Evolutionary conservation across 176 grass and related monocot genomes (phyloP).

Genomic region (Phoenix roebelenii): DNA sequence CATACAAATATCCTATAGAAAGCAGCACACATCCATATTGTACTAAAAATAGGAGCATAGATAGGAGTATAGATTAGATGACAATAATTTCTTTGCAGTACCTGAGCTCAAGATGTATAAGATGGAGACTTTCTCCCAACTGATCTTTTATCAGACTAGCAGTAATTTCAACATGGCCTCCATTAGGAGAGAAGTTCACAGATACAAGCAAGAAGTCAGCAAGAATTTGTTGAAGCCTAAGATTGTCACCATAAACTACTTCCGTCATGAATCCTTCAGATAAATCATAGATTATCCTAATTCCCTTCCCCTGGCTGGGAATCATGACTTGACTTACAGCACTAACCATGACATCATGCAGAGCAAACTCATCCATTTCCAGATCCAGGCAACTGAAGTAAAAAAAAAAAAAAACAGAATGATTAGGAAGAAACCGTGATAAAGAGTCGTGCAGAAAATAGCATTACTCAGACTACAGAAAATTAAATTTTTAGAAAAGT

Average conservation of each 20-base stretch:
- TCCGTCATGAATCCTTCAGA: constrained; percentile 58
- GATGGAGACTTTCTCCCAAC: constrained; percentile 63
- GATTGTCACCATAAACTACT: constrained; percentile 56
- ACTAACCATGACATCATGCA: constrained; percentile 60
- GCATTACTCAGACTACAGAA: no score
- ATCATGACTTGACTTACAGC: constrained; percentile 78
- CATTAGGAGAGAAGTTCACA: constrained; percentile 72
- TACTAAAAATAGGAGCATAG: no score
- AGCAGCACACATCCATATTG: no score
- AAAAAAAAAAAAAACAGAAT: neutral
- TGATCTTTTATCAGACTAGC: constrained; percentile 46
- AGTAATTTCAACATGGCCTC: constrained; percentile 57
- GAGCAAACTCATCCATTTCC: constrained; percentile 79
- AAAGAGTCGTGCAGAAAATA: no score
- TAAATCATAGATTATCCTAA: constrained; percentile 50
- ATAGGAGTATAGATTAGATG: no score
- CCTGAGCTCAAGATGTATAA: constrained; percentile 74
- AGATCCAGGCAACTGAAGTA: constrained; percentile 69
- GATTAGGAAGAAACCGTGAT: neutral
- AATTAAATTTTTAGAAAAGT: no score
- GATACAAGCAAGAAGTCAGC: constrained; percentile 67
- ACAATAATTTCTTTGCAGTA: constrained; percentile 15
- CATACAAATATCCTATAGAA: no score
- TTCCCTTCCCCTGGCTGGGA: constrained; percentile 66
- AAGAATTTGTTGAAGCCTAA: constrained; percentile 82